These are phyloP conservation scores for Gossypium arboreum DNA, from an alignment of 345 rosid genomes.

Conservation along the genomic window DNA sequence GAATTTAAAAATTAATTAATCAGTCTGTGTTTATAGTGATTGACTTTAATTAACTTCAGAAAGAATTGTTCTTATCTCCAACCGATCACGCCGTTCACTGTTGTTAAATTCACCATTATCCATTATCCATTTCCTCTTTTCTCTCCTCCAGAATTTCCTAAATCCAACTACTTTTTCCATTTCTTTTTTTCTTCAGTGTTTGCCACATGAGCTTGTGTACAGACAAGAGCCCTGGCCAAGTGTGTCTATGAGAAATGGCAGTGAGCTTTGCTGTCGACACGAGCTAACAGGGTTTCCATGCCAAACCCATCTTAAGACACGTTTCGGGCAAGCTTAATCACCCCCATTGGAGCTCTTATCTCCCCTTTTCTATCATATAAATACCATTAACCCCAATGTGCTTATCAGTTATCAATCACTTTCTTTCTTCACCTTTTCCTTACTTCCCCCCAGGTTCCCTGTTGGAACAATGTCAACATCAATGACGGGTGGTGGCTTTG, in stretches of 20 bases:
- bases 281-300: constrained; percentile 33
- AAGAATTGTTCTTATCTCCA: constrained; percentile 12
- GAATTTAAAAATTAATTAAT: too few species aligned
- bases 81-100: constrained; percentile 4
- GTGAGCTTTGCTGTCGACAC: constrained; percentile 36
- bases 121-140: constrained; percentile 6
- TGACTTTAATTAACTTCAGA: too few species aligned
- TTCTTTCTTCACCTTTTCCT: not conserved
- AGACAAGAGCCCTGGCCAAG: constrained; percentile 16
- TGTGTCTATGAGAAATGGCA: constrained; percentile 16
- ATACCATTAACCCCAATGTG: constrained; percentile 13
- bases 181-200: not conserved
- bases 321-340: constrained; percentile 25
- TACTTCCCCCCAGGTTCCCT: not conserved
- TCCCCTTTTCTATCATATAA: constrained; percentile 9
- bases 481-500: constrained; percentile 26
- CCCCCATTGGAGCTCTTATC: constrained; percentile 14
- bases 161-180: not conserved
- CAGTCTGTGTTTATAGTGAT: too few species aligned
- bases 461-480: constrained; percentile 21
- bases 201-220: constrained; percentile 18
- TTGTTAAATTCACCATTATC: constrained; percentile 1
- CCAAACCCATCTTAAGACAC: constrained; percentile 50
- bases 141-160: not conserved
- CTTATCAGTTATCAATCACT: constrained; percentile 23